Base-by-base conservation (phyloP, 2,329 filamentous ascomycete genomes). In the Aspergillus transmontanensis region DNA sequence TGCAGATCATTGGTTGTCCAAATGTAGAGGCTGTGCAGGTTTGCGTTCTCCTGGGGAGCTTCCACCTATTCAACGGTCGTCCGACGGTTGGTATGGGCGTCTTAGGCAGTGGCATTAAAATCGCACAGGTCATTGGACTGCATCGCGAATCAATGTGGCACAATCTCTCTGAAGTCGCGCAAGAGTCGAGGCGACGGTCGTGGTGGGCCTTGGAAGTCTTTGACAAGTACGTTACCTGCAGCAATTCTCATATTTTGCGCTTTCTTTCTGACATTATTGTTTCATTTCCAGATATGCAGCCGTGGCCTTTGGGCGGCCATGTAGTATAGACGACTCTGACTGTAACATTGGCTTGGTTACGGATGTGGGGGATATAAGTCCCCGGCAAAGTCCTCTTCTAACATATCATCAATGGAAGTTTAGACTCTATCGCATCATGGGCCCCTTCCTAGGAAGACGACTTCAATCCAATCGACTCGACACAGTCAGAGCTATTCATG, bases 11-110 rank as follows among this genome's bases (percentile, higher is more conserved):
- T 59, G 57, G 48, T 0, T 59, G 46, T 30, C 57, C 57, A 9
- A 59, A 46, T 43, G 41, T 59, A 21, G 63, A 64, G 39, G 51
- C 59, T 21, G 60, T 62, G 30, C 63, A 64, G 45, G 39, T 64
- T 53, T 64, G 63, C 43, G 51, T 64, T 11, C 53, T 62, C 19
- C 12, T 62, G n/a, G 63, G 63, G 2, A 64, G 63, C 6, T 62
- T 59, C 30, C 51, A 60, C 57, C 9, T 64, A 6, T 64, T 64
- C 60, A 65, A 65, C 16, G 63, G 63, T 19, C 63, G 63, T 9
- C 60, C 60, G 32, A 60, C 57, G 16, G 59, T 50, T 36, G 63
- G 63, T 5, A 28, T 62, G 30, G 60, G 56, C 4, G 57, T 59
- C 45, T 36, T 65, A 26, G 60, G 43, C 23, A 53, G 63, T 58